Conservation (phyloP, 2,329 filamentous ascomycete species). For the Stemphylium beticola region DNA sequence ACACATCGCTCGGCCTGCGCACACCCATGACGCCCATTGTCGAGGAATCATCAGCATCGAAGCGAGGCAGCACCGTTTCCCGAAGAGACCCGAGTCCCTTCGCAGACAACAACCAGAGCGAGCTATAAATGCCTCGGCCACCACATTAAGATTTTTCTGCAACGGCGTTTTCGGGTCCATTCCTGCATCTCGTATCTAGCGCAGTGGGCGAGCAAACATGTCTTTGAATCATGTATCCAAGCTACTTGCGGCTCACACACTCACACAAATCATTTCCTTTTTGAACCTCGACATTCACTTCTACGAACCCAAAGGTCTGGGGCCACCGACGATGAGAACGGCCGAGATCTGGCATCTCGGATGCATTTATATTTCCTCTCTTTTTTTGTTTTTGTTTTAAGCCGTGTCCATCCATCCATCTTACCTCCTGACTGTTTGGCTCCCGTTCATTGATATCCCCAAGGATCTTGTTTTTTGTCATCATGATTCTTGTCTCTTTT, state of each 20-base stretch:
- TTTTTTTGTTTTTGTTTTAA: neutral
- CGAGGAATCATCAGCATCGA: constrained; percentile 53
- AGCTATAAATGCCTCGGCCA: constrained; percentile 21
- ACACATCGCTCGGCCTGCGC: constrained; percentile 34
- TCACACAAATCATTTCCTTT: constrained; percentile 3
- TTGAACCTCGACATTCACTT: constrained; percentile 1
- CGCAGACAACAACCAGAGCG: constrained; percentile 40
- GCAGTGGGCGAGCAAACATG: neutral
- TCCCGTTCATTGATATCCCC: constrained; percentile 6
- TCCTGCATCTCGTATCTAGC: neutral
- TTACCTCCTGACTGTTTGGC: neutral
- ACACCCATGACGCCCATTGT: constrained; percentile 53
- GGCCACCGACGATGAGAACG: neutral
- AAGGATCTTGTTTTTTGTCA: neutral
- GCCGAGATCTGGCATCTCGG: constrained; percentile 15
- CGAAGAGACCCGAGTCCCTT: constrained; percentile 45
- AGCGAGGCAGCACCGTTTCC: constrained; percentile 40
- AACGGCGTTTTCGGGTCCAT: neutral
- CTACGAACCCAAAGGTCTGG: constrained; percentile 3
- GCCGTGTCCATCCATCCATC: neutral
- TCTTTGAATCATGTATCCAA: constrained; percentile 5
- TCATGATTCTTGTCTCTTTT: neutral
- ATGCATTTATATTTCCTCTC: constrained; percentile 6
- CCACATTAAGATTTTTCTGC: neutral
- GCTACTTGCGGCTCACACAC: neutral